Evolutionary conservation across 192 early-diverging fungal genomes (phyloP), one percentile per base, ranked within the genome.

Genomic region (Backusella parvicylindrica): DNA sequence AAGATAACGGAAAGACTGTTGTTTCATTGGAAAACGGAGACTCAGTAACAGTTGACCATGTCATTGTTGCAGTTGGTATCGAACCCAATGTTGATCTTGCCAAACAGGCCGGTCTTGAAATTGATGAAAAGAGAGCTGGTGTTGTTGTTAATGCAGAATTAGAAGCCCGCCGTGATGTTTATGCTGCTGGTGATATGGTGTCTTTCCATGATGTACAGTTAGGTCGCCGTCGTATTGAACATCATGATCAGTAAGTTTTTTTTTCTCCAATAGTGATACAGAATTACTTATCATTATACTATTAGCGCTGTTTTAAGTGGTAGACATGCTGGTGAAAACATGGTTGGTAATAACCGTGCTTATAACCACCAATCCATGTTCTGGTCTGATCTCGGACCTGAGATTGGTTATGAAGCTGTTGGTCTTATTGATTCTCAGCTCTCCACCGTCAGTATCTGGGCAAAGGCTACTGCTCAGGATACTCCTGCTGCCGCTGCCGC

Each of bases 121-220:
- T 90, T 60, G 90, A 91, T 77, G 82, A 86, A 26, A 71, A 74
- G 38, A 82, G 83, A 38, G 85, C 85, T 64, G 90, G 90, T 28
- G 89, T 91, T 32, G 81, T 86, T 31, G 87, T 89, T 47, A 91
- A 91, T 76, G 88, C 90, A 28, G 88, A 89, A 73, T 78, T 91
- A 6, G 88, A 91, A 75, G 88, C 88, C 18, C 86, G 87, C 30
- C 81, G 79, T 2, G 86, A 88, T 77, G 88, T 92, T 6, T 91
- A 83, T 83, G 87, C 78, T 70, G 90, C 90, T 36, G 90, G 90
- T 49, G 89, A 91, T 74, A 87, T 88, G 73, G 84, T 83, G 18
- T 88, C 86, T 3, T 91, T 85, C 86, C 86, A 91, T 64, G 90
- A 91, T 75, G 77, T 87, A 18, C 86, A 85, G 3, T 78, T 91